Evolutionary conservation across 306 rosid species (phyloP).

Genomic region (Dicorynia guianensis): DNA sequence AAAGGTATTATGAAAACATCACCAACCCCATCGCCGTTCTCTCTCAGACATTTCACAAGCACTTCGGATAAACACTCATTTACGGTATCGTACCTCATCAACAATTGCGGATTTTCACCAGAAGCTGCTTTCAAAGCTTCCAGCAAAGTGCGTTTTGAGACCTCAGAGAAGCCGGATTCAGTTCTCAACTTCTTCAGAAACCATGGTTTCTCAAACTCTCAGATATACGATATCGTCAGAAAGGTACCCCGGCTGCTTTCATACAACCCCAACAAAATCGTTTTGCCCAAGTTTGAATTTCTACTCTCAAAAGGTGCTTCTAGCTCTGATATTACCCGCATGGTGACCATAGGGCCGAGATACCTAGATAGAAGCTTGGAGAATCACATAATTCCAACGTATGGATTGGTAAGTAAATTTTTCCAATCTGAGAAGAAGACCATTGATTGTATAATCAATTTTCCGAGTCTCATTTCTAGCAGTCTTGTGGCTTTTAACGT

Average conservation of each 20-base stretch:
- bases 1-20: too few relatives aligned
- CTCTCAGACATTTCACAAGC: not conserved
- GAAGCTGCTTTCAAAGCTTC: not conserved
- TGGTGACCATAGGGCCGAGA: not conserved
- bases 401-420: not conserved
- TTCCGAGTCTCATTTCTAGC: not conserved
- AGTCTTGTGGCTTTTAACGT: not conserved
- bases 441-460: not conserved
- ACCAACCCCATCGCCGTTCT: not conserved
- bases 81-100: not conserved
- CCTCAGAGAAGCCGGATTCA: not conserved
- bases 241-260: not conserved
- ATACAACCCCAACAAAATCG: not conserved
- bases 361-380: constrained; percentile 4
- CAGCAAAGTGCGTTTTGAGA: not conserved
- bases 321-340: not conserved
- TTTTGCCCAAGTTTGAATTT: constrained; percentile 31
- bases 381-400: constrained; percentile 12
- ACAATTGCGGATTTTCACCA: not conserved
- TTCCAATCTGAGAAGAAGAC: not conserved
- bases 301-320: constrained; percentile 28
- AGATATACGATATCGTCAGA: not conserved
- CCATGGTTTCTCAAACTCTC: constrained; percentile 3
- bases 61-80: not conserved
- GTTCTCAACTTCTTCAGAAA: not conserved